Evolutionary conservation across 768 basidiomycete species (phyloP), one percentile per base, ranked within the genome.

Genomic region (Hericium rajendrae): DNA sequence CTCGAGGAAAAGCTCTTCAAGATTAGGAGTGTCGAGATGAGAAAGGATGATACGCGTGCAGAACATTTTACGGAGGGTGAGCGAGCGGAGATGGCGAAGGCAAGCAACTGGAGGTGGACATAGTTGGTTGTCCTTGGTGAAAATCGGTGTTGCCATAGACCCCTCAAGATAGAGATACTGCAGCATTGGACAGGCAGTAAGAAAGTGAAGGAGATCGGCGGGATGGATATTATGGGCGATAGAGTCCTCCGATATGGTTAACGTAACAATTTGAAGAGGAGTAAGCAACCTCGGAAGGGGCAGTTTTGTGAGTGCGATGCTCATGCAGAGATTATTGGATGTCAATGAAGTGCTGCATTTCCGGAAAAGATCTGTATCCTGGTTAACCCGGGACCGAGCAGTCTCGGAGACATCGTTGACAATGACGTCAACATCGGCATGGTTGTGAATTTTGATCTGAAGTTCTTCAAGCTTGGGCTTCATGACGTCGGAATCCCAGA

Each of bases 21-120:
- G 78, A 2, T 70, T 73, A 15, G 88, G 88, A 1, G 80, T 76
- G 59, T 83, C 65, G n/a, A 91, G 68, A 55, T 75, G 77, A 0
- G 86, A 84, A 50, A 91, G 78, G 46, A 90, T 69, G 54, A 77
- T 75, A 53, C 88, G 84, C 5, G 82, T 77, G 58, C 77, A 78
- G 68, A 82, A 86, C 16, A 84, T 80, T 61, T 73, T 75, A 50
- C 78, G 76, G 37, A 91, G 64, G 46, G 77, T 72, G 16, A 91
- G 70, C 4, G 76, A 77, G 55, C 78, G 79, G 58, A 91, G 75
- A 40, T 73, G 73, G 26, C 82, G 83, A n/a, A 90, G 78, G 13
- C 65, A 65, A 52, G 80, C 78, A 43, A 81, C 64, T 24, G 75
- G 74, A 6, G 75, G 72, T 1, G 6, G 54, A 18, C 26, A 28